A percentile compares a stretch with the other conserved stretches of the same genome.
phyloP scores from a whole-genome alignment of 2,329 filamentous ascomycete genomes.

The Malbranchea zuffiana region DNA sequence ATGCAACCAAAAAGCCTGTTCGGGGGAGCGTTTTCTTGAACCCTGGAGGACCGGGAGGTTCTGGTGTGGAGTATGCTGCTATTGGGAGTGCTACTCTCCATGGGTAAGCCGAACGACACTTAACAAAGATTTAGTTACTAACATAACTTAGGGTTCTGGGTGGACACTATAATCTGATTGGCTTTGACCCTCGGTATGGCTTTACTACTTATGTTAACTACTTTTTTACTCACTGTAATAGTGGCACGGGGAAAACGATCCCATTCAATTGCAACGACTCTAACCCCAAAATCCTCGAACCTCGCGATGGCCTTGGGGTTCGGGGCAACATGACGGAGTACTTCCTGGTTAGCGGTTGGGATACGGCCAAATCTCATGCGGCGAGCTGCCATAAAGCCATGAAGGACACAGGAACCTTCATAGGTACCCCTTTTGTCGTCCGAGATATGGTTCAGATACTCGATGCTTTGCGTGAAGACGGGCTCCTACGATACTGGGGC shows the following conservation, averaged over 20 bases:
- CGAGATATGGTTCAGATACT: slow-evolving; percentile 36
- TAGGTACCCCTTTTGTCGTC: slow-evolving; percentile 35
- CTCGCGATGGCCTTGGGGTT: neutral
- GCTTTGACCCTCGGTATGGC: slow-evolving; percentile 14
- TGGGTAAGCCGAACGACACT: neutral
- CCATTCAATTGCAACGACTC: slow-evolving; percentile 7
- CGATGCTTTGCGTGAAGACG: slow-evolving; percentile 33
- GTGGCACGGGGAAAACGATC: slow-evolving; percentile 9
- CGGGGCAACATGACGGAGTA: neutral
- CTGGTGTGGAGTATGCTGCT: slow-evolving; percentile 14
- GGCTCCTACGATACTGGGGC: slow-evolving; percentile 33
- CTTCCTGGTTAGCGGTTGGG: slow-evolving; percentile 1
- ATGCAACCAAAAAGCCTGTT: slow-evolving; percentile 20
- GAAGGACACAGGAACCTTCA: slow-evolving; percentile 23
- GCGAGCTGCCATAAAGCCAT: neutral
- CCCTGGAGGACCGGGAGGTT: slow-evolving; percentile 20
- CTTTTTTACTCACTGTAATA: neutral
- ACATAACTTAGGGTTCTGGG: slow-evolving; percentile 8
- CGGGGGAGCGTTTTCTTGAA: slow-evolving; percentile 25
- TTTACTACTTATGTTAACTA: neutral
- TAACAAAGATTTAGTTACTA: neutral
- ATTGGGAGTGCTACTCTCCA: neutral
- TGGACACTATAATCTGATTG: slow-evolving; percentile 12
- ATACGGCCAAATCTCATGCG: neutral
- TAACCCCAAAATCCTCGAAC: no score